A percentile compares a stretch with the other conserved stretches of the same genome.
Conservation (phyloP, 2,329 filamentous ascomycete species). For the Cordyceps tenuipes region DNA sequence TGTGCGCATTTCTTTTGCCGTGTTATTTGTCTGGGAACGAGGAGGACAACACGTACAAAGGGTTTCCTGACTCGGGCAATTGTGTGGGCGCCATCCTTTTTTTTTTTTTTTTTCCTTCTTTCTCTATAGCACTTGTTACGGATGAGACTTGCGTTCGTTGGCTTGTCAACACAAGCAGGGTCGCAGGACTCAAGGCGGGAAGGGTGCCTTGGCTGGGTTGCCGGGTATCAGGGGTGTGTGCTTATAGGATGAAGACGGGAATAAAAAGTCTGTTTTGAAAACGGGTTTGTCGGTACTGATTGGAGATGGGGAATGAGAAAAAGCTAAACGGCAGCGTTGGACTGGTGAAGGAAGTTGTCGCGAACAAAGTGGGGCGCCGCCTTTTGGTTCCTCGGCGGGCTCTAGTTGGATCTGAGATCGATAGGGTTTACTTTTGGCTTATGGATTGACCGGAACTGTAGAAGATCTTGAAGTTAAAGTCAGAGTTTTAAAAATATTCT, state of each 20-base stretch:
- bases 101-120: too few relatives aligned
- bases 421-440: not conserved
- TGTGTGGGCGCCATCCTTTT: slow-evolving; percentile 35
- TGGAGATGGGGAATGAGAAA: not conserved
- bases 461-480: too few relatives aligned
- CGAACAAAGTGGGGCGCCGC: not conserved
- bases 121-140: too few relatives aligned
- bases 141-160: too few relatives aligned
- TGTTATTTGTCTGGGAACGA: too few relatives aligned
- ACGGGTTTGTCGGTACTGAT: too few relatives aligned
- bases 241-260: too few relatives aligned
- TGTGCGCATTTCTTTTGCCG: too few relatives aligned
- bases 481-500: too few relatives aligned
- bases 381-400: not conserved
- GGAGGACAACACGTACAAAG: slow-evolving; percentile 30
- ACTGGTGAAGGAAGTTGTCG: not conserved
- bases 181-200: not conserved
- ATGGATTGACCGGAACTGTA: not conserved
- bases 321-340: not conserved
- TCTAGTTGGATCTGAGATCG: not conserved
- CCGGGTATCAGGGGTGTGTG: too few relatives aligned
- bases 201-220: not conserved
- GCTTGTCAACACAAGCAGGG: too few relatives aligned
- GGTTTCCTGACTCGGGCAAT: slow-evolving; percentile 39
- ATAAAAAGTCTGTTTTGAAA: too few relatives aligned